Evolutionary conservation across 2,329 filamentous ascomycete species (phyloP), one percentile per base, ranked within the genome.

Genomic region (Beauveria brongniartii): DNA sequence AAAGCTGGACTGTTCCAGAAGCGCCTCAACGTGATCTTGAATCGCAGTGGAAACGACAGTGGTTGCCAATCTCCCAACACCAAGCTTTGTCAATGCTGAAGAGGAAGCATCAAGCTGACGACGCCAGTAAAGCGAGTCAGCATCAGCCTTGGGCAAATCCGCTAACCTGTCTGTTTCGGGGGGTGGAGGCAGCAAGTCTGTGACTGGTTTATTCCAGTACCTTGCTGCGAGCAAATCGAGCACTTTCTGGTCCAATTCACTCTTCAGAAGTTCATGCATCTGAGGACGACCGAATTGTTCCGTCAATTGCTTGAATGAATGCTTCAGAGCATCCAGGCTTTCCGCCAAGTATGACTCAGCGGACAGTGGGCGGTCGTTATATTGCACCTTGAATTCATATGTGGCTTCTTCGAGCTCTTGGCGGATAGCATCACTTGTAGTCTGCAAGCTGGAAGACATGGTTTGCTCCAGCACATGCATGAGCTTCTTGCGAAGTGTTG

Each of bases 341-440:
- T 97, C 94, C 2, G 94, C 94, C 44, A 99, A 83, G 71, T 99
- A 99, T 4, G 93, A 96, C 72, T 99, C 94, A 2, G 94, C 94
- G 55, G 91, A 96, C 41, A 99, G 79, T 1, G 93, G 91, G 7
- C 94, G 87, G 72, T 99, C 94, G 69, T 99, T 99, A 77, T 99
- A 99, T 73, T 99, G 95, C 5, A 99, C 94, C 73, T 99, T 99
- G 81, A 96, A 99, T 74, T 99, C 93, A 70, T 99, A 99, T 0
- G 91, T 93, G 3, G 94, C 92, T 74, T 99, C 94, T 69, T 97
- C 93, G 0, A 99, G 84, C 73, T 99, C 94, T 71, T 96, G 91
- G 64, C 89, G 88, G 66, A 99, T 97, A 10, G 92, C 91, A 70
- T 97, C 91, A 67, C 90, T 90, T 3, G 94, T 99, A 60, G 86